phyloP scores from a whole-genome alignment of 2,329 filamentous ascomycete genomes.

The Scopulariopsis brevicaulis region DNA sequence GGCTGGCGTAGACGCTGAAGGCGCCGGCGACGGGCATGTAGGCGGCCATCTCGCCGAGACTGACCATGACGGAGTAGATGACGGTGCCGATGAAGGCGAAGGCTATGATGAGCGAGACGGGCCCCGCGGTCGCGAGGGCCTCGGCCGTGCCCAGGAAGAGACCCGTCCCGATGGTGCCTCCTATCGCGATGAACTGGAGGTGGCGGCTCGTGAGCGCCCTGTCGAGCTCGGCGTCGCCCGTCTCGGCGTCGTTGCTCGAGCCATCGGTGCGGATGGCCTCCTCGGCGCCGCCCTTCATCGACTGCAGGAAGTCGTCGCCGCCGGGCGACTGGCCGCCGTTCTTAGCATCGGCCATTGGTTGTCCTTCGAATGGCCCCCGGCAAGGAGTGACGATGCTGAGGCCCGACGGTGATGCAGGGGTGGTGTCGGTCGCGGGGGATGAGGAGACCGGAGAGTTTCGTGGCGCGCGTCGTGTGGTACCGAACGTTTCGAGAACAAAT shows the following conservation, averaged over 20 bases:
- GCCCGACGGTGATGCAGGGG: no score
- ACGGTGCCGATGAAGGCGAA: slow-evolving; percentile 61
- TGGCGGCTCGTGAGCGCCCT: slow-evolving; percentile 26
- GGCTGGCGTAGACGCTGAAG: slow-evolving; percentile 65
- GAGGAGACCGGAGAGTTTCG: no score
- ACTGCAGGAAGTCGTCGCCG: background rate
- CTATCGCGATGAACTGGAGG: slow-evolving; percentile 38
- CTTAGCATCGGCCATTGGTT: no score
- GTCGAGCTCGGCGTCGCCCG: slow-evolving; percentile 23
- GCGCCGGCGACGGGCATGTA: slow-evolving; percentile 67
- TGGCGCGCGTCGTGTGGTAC: no score
- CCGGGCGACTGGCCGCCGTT: no score
- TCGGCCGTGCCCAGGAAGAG: slow-evolving; percentile 58
- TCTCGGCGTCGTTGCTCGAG: slow-evolving; percentile 20
- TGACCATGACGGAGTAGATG: slow-evolving; percentile 65
- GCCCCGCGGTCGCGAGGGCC: slow-evolving; percentile 51
- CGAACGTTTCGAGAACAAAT: no score
- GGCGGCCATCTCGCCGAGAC: slow-evolving; percentile 62
- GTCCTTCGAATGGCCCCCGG: no score
- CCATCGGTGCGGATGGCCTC: background rate
- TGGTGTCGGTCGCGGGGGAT: no score
- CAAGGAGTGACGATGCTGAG: no score
- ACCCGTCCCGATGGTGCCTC: slow-evolving; percentile 60
- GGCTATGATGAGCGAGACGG: slow-evolving; percentile 54
- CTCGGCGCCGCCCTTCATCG: background rate